Evolutionary conservation across 345 rosid species (phyloP), one percentile per base, ranked within the genome.

Genomic region (Excoecaria agallocha): DNA sequence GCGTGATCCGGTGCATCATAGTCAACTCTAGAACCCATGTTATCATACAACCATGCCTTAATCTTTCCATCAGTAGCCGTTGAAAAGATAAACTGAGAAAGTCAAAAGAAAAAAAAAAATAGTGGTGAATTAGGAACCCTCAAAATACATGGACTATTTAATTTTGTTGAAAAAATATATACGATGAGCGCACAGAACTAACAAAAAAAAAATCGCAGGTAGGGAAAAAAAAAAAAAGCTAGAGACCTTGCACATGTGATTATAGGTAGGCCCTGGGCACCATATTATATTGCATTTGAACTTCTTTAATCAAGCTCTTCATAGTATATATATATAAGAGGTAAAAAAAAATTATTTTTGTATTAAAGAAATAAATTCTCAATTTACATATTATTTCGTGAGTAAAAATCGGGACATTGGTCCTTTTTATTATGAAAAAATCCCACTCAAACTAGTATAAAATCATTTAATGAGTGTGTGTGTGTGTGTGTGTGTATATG

Each of bases 41-140:
- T 80, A 73, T 91, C 94, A 82, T 91, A 91, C 81, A 91, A 65
- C 94, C 97, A 91, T 66, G 97, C 97, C 80, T 91, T 91, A 66
- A 89, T 91, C 84, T 91, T 89, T 80, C 94, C 97, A 82, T 91
- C 93, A 45, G 83, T 79, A 25, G 97, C 89, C 9, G 97, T 88
- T 71, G 97, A 88, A 82, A 89, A 91, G 76, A 91, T 84, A 75
- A 91, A 92, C 93, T 90, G 81, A 58, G 57, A 43, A 66, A 68
- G 46, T n/a, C 38, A 69, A 9, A 70, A 55, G 67, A 48, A 68
- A 56, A 71, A 43, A 12, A 5, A 25, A 1, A 7, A 68, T 63
- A 52, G 66, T n/a, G 69, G 68, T 12, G 49, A 61, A 45, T 66
- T 68, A n/a, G 49, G 20, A 25, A 69, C 55, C 52, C 12, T 38